A percentile compares a stretch with the other conserved stretches of the same genome.
These are phyloP conservation scores for Clonostachys rosea DNA, from an alignment of 2,329 filamentous ascomycete species.

Conservation along the genomic window DNA sequence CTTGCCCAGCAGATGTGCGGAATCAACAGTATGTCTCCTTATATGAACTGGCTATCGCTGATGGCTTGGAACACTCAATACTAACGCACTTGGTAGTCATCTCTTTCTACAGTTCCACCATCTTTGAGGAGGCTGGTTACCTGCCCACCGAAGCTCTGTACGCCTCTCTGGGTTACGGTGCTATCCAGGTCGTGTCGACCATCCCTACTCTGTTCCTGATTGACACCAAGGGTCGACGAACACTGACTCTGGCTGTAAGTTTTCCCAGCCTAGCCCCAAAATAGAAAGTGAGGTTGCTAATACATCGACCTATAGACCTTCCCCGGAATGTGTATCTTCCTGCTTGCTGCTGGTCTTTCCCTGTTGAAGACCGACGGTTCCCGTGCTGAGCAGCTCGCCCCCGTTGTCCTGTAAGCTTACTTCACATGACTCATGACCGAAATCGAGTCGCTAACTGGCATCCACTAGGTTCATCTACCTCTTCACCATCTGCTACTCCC, in stretches of 20 bases:
- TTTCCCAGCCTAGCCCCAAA: neutral
- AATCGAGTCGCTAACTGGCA: neutral
- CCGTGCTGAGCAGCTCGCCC: slow-evolving; percentile 15
- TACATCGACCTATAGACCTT: slow-evolving; percentile 16
- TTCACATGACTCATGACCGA: neutral
- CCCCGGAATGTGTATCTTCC: slow-evolving; percentile 23
- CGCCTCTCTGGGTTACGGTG: slow-evolving; percentile 24
- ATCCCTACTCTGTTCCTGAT: slow-evolving; percentile 19
- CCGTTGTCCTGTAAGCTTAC: slow-evolving; percentile 17
- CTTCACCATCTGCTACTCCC: slow-evolving; percentile 26
- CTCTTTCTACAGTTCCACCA: slow-evolving; percentile 20
- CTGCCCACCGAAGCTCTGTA: slow-evolving; percentile 17
- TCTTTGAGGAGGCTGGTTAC: slow-evolving; percentile 18
- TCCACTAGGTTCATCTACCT: slow-evolving; percentile 22
- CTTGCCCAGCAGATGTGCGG: slow-evolving; percentile 67
- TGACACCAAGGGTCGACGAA: slow-evolving; percentile 14
- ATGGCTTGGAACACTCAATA: no score
- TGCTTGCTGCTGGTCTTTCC: slow-evolving; percentile 22
- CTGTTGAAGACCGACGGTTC: slow-evolving; percentile 15
- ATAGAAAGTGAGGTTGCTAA: neutral
- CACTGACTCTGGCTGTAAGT: slow-evolving; percentile 12
- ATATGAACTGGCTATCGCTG: neutral
- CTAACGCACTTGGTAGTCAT: slow-evolving; percentile 9
- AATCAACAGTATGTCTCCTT: slow-evolving; percentile 62
- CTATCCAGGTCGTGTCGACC: slow-evolving; percentile 23